Evolutionary conservation across 1,284 basidiomycete genomes (phyloP), one percentile per base, ranked within the genome.

Genomic region (Heterobasidion parviporum): DNA sequence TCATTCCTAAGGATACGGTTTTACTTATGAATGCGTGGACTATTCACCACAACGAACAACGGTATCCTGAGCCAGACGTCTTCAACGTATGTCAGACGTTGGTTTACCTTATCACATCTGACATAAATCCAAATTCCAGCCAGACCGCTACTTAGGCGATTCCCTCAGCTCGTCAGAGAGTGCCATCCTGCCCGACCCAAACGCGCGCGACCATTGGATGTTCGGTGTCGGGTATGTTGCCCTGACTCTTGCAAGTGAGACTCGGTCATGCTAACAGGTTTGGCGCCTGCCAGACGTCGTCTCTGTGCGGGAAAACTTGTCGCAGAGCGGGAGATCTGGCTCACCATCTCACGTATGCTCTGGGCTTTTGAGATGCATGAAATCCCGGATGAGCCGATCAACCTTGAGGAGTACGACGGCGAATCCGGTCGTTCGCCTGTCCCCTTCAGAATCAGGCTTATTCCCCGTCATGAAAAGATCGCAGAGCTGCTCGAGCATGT

Each of bases 1-100:
- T 55, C 33, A 55, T 55, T 34, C 54, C 47, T 18, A 46, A 44
- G n/a, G 54, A 46, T 33, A 43, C 20, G 34, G 41, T 20, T 32
- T 4, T 26, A 10, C 8, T 50, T 0, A 6, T 50, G 12, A 49
- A 43, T 36, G 15, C 33, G 5, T n/a, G 45, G 54, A 35, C 47
- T 14, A 41, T 55, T 3, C 38, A 18, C 6, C 54, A 50, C 36
- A 38, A 55, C 38, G n/a, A 32, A 2, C 46, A 35, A 6, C 8
- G 18, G 4, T 43, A 49, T 20, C 34, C 47, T 3, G 38, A 55
- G 20, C 47, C 46, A 26, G 14, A 50, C 9, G n/a, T 12, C 8
- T 55, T 50, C 54, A 53, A 53, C 6, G 38, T 41, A 41, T 12
- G 38, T 41, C 10, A n/a, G 38, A n/a, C 4, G 2, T 2, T 2